These are phyloP conservation scores for Mucor sp. DNA, from an alignment of 371 early-diverging fungal species.

Conservation along the genomic window DNA sequence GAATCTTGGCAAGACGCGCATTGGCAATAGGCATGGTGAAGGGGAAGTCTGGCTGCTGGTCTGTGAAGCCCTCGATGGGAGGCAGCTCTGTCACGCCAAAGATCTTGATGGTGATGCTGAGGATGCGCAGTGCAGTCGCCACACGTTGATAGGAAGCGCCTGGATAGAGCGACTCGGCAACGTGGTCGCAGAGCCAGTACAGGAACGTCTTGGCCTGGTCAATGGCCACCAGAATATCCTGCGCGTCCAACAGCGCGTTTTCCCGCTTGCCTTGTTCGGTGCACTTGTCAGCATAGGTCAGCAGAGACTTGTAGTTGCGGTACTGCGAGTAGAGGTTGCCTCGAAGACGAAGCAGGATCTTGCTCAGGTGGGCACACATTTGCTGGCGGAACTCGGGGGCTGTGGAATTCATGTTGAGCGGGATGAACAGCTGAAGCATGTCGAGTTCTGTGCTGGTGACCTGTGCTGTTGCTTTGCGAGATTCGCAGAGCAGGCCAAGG, in stretches of 20 bases:
- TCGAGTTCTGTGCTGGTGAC: constrained; percentile 59
- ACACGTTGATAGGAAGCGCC: constrained; percentile 68
- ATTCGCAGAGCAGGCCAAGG: constrained; percentile 79
- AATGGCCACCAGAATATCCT: constrained; percentile 23
- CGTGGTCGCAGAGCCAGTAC: constrained; percentile 43
- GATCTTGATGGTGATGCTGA: constrained; percentile 48
- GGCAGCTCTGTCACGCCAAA: constrained; percentile 60
- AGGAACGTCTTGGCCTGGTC: constrained; percentile 36
- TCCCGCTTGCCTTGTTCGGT: constrained; percentile 12
- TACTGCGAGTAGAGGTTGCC: constrained; percentile 54
- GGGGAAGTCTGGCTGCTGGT: constrained; percentile 54
- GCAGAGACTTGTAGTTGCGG: constrained; percentile 34
- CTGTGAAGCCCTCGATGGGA: constrained; percentile 45
- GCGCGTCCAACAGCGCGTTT: constrained; percentile 19
- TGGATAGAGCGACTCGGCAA: constrained; percentile 54
- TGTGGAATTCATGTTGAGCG: constrained; percentile 69
- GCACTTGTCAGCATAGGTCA: constrained; percentile 24
- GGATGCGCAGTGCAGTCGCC: constrained; percentile 53
- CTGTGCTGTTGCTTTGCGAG: constrained; percentile 66
- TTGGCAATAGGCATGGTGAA: constrained; percentile 58
- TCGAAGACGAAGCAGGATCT: constrained; percentile 55
- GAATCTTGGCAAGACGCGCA: constrained; percentile 45
- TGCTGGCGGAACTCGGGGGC: constrained; percentile 84
- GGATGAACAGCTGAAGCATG: constrained; percentile 61
- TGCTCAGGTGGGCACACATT: constrained; percentile 60